Evolutionary conservation across 352 stramenopile species (phyloP), one percentile per base, ranked within the genome.

Genomic region (Pythium plurisporium): DNA sequence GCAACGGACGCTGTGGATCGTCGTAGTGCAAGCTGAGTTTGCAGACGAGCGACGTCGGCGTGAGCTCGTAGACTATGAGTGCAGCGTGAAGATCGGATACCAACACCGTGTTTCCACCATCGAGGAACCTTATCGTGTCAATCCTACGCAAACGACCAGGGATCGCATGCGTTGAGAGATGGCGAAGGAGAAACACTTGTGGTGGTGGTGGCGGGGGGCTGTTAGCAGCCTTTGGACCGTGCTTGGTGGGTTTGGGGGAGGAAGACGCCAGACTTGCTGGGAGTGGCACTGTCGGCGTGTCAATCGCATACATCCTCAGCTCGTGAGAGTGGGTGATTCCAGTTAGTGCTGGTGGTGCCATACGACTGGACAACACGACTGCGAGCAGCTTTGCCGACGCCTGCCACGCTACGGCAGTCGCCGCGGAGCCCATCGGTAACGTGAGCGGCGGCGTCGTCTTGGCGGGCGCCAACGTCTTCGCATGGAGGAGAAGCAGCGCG

Each of bases 11-110:
- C 12, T 40, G 27, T 14, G 29, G 41, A 2, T 65, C 26, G 12
- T 69, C 50, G 37, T 49, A 56, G 6, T 23, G 37, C 23, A 64
- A 5, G 4, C 20, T 46, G 22, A 34, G 34, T 27, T 54, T 53
- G 34, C 42, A 65, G 5, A 47, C 15, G 20, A 69, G 46, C 12
- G 37, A n/a, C 2, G 43, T 42, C 15, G 40, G 37, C n/a, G 44
- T 36, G 29, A 66, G 11, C 17, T 55, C 57, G 33, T 52, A 70
- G 10, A 70, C 30, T 1, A 51, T 9, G 9, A 70, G 7, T 2
- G 23, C 19, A 4, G 19, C 8, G 27, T 59, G 56, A n/a, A 54
- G 44, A 55, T 70, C 62, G 2, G 50, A 62, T 9, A 66, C 29
- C 5, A 66, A 22, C 8, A 70, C 26, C 20, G 33, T 23, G 17